Evolutionary conservation across 805 yeast species (phyloP).

Genomic region (Saccharomycopsis fodiens): DNA sequence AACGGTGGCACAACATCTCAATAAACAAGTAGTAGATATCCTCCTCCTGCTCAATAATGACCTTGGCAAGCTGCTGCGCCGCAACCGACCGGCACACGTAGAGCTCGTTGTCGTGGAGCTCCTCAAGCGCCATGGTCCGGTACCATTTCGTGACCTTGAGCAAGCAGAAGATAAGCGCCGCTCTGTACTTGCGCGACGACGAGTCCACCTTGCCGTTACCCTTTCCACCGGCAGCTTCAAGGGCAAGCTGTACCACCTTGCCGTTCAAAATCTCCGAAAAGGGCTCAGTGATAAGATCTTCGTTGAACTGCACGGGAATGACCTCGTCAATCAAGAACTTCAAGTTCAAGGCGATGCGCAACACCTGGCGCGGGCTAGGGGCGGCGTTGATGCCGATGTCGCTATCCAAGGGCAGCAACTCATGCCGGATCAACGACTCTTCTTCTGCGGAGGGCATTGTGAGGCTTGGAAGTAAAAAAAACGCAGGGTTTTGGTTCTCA

Average conservation of each 20-base stretch:
- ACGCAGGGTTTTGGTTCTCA: too few relatives aligned
- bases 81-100: slow-evolving; percentile 53
- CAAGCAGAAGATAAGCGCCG: slow-evolving; percentile 61
- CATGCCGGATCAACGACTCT: not conserved
- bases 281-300: slow-evolving; percentile 35
- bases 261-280: slow-evolving; percentile 34
- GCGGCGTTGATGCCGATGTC: slow-evolving; percentile 20
- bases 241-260: slow-evolving; percentile 50
- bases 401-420: slow-evolving; percentile 2
- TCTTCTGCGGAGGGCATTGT: too few relatives aligned
- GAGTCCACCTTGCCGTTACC: slow-evolving; percentile 51
- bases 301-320: slow-evolving; percentile 58
- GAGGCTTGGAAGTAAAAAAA: too few relatives aligned
- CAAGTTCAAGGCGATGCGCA: slow-evolving; percentile 64
- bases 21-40: slow-evolving; percentile 58
- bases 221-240: slow-evolving; percentile 74
- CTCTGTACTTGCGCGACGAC: slow-evolving; percentile 54
- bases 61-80: slow-evolving; percentile 68
- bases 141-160: slow-evolving; percentile 79
- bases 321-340: slow-evolving; percentile 60
- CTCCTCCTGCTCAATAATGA: slow-evolving; percentile 53
- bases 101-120: slow-evolving; percentile 61
- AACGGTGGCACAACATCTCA: slow-evolving; percentile 71
- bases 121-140: slow-evolving; percentile 45
- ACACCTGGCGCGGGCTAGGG: slow-evolving; percentile 60